A percentile compares a stretch with the other conserved stretches of the same genome.
Evolutionary conservation across 1,139 yeast species (phyloP).

Genomic region (Debaryomyces udenii): DNA sequence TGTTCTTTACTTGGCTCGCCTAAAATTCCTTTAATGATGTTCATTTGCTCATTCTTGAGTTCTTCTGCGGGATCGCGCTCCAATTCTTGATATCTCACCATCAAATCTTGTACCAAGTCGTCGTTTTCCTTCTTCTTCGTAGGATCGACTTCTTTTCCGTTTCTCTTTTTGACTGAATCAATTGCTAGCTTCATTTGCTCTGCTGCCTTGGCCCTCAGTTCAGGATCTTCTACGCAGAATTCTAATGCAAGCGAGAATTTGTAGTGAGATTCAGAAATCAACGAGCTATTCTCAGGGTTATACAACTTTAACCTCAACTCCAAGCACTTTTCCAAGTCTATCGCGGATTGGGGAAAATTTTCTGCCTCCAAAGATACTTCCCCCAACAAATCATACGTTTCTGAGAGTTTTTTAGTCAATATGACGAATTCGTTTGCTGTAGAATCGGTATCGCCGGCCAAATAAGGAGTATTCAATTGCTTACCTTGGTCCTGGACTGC

Average conservation of each 20-base stretch:
- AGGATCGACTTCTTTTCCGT: constrained; percentile 29
- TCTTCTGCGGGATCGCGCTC: constrained; percentile 55
- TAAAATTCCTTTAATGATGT: constrained; percentile 62
- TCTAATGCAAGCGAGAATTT: constrained; percentile 82
- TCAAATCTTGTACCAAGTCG: constrained; percentile 57
- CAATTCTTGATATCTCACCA: constrained; percentile 55
- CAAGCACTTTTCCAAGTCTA: constrained; percentile 63
- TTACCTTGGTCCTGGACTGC: constrained; percentile 20
- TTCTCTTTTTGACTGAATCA: constrained; percentile 55
- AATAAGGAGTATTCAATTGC: constrained; percentile 32
- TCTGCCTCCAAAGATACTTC: constrained; percentile 89
- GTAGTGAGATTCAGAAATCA: constrained; percentile 79
- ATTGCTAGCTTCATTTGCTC: constrained; percentile 63
- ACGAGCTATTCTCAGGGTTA: constrained; percentile 50
- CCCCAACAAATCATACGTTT: constrained; percentile 78
- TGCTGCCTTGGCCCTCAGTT: constrained; percentile 54
- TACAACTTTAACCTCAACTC: constrained; percentile 58
- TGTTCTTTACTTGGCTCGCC: constrained; percentile 47
- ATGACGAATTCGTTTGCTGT: constrained; percentile 36
- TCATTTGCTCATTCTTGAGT: constrained; percentile 56
- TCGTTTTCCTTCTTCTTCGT: constrained; percentile 45
- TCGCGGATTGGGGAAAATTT: constrained; percentile 74
- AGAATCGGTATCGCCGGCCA: constrained; percentile 34
- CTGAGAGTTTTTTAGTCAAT: constrained; percentile 61
- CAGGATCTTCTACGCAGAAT: constrained; percentile 58